These are phyloP conservation scores for Plenodomus biglobosus DNA, from an alignment of 2,329 filamentous ascomycete species.

Conservation along the genomic window DNA sequence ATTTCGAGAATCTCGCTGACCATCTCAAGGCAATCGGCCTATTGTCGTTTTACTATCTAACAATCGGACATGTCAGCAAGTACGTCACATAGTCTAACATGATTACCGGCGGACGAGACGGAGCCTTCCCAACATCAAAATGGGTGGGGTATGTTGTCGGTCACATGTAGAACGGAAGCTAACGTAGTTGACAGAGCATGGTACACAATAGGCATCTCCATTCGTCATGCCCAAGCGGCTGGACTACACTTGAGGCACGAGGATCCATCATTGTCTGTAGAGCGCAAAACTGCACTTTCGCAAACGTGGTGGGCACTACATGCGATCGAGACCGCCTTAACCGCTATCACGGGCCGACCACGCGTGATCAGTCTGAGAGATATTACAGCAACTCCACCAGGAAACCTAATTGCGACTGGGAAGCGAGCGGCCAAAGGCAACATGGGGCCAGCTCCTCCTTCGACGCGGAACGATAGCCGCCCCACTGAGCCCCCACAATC, in stretches of 20 bases:
- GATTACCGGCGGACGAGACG: not conserved
- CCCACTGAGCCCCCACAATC: not conserved
- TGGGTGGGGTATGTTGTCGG: not conserved
- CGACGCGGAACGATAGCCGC: constrained; percentile 1
- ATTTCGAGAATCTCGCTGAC: constrained; percentile 13
- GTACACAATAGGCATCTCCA: constrained; percentile 38
- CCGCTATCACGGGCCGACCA: constrained; percentile 41
- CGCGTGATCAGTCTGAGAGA: constrained; percentile 32
- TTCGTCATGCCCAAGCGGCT: constrained; percentile 40
- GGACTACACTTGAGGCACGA: constrained; percentile 43
- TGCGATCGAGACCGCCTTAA: constrained; percentile 37
- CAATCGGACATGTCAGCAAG: constrained; percentile 44
- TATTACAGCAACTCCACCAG: constrained; percentile 27
- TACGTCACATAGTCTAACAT: constrained; percentile 15
- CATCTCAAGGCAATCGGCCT: constrained; percentile 32
- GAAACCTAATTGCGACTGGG: not conserved
- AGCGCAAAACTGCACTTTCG: constrained; percentile 32
- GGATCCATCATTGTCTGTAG: constrained; percentile 15
- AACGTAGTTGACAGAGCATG: constrained; percentile 36
- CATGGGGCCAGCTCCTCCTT: constrained; percentile 3
- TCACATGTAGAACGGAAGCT: not conserved
- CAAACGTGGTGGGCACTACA: constrained; percentile 45
- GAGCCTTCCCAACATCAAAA: not conserved
- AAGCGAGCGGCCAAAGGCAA: not conserved
- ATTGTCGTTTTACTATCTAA: constrained; percentile 42